These are phyloP conservation scores for Microbotryum lychnidis-dioicae DNA, from an alignment of 1,284 basidiomycete species.

Conservation along the genomic window DNA sequence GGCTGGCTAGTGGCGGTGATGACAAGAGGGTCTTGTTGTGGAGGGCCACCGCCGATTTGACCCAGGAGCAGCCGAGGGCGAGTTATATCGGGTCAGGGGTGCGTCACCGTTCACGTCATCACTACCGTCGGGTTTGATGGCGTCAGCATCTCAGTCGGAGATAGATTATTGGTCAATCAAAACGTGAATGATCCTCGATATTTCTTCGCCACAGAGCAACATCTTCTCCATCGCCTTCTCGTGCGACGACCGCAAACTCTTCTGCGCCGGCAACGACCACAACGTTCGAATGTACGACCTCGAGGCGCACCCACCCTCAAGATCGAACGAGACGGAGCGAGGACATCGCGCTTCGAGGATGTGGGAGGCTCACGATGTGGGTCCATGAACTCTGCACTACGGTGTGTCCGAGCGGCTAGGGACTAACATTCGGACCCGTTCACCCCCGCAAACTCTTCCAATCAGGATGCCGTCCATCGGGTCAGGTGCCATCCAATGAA, in stretches of 20 bases:
- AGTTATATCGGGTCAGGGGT: conserved; percentile 62
- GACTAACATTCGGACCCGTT: conserved; percentile 36
- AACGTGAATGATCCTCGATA: neutral
- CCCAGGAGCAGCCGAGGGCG: conserved; percentile 48
- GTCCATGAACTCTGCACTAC: neutral
- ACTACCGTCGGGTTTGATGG: conserved; percentile 36
- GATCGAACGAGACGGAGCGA: too few relatives aligned
- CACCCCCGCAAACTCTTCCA: neutral
- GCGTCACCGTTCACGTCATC: conserved; percentile 41
- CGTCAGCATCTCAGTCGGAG: conserved; percentile 38
- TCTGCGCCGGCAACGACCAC: conserved; percentile 57
- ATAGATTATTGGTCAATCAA: neutral
- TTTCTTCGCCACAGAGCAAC: conserved; percentile 48
- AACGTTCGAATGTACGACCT: conserved; percentile 43
- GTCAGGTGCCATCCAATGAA: conserved; percentile 44
- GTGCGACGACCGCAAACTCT: conserved; percentile 53
- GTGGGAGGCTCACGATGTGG: conserved; percentile 19
- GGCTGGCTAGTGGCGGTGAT: conserved; percentile 67
- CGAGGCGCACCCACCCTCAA: conserved; percentile 3
- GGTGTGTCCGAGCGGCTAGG: too few relatives aligned
- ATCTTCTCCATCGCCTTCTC: conserved; percentile 63
- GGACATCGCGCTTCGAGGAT: neutral
- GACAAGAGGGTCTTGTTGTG: conserved; percentile 44
- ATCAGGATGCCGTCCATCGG: conserved; percentile 25
- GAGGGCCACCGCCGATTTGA: conserved; percentile 5